Base-by-base conservation (phyloP, 2,329 filamentous ascomycete species). In the Fusarium virguliforme region DNA sequence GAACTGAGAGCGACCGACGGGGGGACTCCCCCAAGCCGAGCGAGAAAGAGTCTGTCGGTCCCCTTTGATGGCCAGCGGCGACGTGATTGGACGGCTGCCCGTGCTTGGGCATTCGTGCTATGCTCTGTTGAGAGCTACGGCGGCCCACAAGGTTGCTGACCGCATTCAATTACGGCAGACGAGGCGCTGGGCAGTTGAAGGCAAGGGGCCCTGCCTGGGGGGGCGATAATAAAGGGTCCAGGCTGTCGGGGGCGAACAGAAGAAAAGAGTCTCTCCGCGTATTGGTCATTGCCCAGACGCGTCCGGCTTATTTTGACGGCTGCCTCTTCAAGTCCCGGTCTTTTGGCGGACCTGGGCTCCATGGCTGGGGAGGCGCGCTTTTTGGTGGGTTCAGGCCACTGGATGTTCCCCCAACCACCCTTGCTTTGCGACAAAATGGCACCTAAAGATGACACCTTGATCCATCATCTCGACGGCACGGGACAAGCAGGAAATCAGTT, bases 51-150 rank as follows among this genome's bases (percentile, higher is more conserved):
- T 72, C 69, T 73, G 66, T 68, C 51, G 8, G 26, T 48, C 43
- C 15, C 64, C 67, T 67, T 41, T 46, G 67, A 50, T 35, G 51
- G 38, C 3, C 56, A 50, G 18, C 30, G 32, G 24, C 6, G 37
- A 28, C 28, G 43, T 72, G 62, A 76, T 75, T 76, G 83, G 71
- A 62, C 32, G 37, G 37, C 50, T n/a, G 18, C 18, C 32, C 9
- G 22, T 43, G 12, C n/a, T 54, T 48, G 34, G 51, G 51, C 40
- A 37, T 66, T 70, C 69, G 55, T 70, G 64, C 69, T 72, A 67
- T 72, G 53, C 68, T 65, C 71, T 65, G 64, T 48, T 48, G 30
- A 48, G 68, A 12, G 13, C 32, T 24, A 68, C 69, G 69, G 69
- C 43, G 13, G 48, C 54, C 22, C 69, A 67, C 35, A 63, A 15